phyloP scores from a whole-genome alignment of 2,329 filamentous ascomycete genomes.

The Trichoderma gracile region DNA sequence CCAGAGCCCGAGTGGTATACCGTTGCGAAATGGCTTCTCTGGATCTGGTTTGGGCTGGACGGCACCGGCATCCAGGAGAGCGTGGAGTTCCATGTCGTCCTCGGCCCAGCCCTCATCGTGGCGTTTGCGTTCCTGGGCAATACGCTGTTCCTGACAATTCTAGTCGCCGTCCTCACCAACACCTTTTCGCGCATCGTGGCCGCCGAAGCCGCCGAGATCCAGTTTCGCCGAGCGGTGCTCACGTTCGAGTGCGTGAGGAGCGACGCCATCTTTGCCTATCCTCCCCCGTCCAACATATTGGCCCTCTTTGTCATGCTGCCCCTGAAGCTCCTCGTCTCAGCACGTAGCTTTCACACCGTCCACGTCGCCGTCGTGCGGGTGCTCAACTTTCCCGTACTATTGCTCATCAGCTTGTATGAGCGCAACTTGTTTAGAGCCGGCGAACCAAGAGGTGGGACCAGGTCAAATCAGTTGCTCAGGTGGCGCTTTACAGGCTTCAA shows the following conservation, averaged over 20 bases:
- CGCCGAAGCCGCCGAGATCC: constrained; percentile 68
- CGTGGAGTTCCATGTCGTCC: constrained; percentile 62
- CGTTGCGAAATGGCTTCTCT: constrained; percentile 75
- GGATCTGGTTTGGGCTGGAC: constrained; percentile 78
- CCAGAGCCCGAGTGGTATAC: constrained; percentile 47
- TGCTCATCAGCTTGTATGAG: constrained; percentile 63
- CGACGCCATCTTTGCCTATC: constrained; percentile 69
- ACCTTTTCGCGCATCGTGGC: constrained; percentile 70
- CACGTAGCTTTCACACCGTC: constrained; percentile 68
- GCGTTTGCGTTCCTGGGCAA: constrained; percentile 74
- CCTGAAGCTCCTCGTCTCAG: constrained; percentile 62
- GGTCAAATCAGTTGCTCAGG: constrained; percentile 32
- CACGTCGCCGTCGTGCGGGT: constrained; percentile 65
- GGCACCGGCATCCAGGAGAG: constrained; percentile 56
- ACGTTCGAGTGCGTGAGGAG: constrained; percentile 75
- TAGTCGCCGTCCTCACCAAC: constrained; percentile 72
- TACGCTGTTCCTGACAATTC: constrained; percentile 71
- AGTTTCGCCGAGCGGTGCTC: constrained; percentile 69
- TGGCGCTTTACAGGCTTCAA: constrained; percentile 51
- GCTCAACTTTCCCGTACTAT: constrained; percentile 64
- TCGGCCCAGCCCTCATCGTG: constrained; percentile 70
- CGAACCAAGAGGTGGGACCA: constrained; percentile 45
- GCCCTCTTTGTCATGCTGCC: constrained; percentile 65
- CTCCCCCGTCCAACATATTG: constrained; percentile 69
- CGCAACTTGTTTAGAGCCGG: constrained; percentile 37